phyloP scores from a whole-genome alignment of 1,139 yeast genomes.

The Cylindricascospora bacillispora region DNA sequence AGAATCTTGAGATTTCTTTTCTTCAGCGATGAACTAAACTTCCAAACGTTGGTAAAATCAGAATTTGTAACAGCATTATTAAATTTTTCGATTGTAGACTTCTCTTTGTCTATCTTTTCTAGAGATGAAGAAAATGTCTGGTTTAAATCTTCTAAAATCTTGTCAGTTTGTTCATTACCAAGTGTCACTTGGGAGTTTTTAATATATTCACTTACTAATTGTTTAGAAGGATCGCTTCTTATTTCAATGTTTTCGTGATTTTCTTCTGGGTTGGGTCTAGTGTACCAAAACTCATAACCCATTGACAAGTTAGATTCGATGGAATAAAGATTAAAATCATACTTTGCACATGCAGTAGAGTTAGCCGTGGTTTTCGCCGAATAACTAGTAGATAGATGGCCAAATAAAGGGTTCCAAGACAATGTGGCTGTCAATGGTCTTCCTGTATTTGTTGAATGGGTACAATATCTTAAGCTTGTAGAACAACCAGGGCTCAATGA shows the following conservation, averaged over 20 bases:
- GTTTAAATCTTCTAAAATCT: constrained; percentile 21
- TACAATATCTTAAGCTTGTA: constrained; percentile 71
- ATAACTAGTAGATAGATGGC: constrained; percentile 81
- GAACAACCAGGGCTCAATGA: constrained; percentile 81
- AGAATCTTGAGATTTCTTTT: constrained; percentile 49
- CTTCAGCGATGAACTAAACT: constrained; percentile 58
- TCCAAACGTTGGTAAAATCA: constrained; percentile 58
- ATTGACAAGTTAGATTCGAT: constrained; percentile 77
- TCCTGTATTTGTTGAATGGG: constrained; percentile 76
- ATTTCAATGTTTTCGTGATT: constrained; percentile 2
- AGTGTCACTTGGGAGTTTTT: neutral
- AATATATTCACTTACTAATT: neutral
- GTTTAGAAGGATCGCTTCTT: constrained; percentile 7
- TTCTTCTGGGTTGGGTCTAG: neutral
- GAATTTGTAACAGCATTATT: constrained; percentile 40
- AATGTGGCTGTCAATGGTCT: constrained; percentile 83
- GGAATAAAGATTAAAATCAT: constrained; percentile 84
- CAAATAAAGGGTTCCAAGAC: constrained; percentile 81
- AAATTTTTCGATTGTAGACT: constrained; percentile 40
- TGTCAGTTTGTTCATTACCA: constrained; percentile 20
- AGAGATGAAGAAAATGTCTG: constrained; percentile 24
- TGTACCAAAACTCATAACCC: constrained; percentile 68
- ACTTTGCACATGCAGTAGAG: constrained; percentile 70
- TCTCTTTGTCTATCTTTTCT: constrained; percentile 23
- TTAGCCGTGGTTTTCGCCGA: constrained; percentile 69